These are phyloP conservation scores for Plasmodium vivax DNA, from an alignment of 169 alveolate species.

Conservation along the genomic window DNA sequence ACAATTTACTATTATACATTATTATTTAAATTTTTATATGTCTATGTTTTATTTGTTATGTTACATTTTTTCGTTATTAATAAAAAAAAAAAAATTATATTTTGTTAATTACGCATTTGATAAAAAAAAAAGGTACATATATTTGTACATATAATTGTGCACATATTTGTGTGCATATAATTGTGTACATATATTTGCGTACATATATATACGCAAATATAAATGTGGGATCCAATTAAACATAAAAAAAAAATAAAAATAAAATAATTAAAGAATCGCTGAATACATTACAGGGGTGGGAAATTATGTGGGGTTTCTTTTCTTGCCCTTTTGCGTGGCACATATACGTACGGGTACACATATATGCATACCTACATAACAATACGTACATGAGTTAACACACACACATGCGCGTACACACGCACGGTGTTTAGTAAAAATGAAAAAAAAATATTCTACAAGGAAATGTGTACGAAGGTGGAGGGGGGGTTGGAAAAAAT, in stretches of 20 bases:
- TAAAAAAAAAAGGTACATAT: background rate
- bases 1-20: background rate
- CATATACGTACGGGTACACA: background rate
- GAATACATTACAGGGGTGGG: background rate
- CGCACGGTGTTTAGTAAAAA: background rate
- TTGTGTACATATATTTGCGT: background rate
- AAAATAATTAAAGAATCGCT: background rate
- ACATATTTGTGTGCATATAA: background rate
- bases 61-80: background rate
- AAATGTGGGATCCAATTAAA: background rate
- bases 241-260: background rate
- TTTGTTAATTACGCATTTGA: background rate
- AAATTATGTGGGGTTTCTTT: background rate
- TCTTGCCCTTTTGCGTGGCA: background rate
- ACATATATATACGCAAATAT: background rate
- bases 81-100: background rate
- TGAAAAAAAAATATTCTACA: slow-evolving; percentile 27
- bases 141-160: background rate
- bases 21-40: background rate
- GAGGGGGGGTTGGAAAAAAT: background rate
- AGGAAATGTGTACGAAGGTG: background rate
- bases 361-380: background rate
- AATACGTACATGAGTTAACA: background rate
- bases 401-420: background rate
- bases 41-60: background rate